phyloP scores from a whole-genome alignment of 2,329 filamentous ascomycete genomes.

The Beauveria bassiana region DNA sequence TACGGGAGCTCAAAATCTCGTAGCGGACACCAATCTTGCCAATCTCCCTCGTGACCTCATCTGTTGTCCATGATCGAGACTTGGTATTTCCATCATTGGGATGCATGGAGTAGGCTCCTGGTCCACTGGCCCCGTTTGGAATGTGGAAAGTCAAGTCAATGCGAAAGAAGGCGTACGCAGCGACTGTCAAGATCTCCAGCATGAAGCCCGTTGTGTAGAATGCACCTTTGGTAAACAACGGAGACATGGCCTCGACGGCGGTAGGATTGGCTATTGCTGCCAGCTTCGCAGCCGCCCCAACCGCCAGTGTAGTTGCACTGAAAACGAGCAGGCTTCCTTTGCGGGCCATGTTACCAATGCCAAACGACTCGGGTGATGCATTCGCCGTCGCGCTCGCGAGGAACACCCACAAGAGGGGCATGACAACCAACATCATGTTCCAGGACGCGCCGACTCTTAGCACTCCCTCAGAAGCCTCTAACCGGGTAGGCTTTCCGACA shows the following conservation, averaged over 20 bases:
- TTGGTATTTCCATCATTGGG: background rate
- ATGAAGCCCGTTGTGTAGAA: constrained; percentile 30
- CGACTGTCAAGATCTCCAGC: constrained; percentile 23
- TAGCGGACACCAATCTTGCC: background rate
- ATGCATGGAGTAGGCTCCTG: background rate
- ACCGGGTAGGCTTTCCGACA: background rate
- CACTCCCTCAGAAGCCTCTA: constrained; percentile 7
- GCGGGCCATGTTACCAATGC: constrained; percentile 20
- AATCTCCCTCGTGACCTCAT: background rate
- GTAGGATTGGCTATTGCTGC: background rate
- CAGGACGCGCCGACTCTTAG: constrained; percentile 17
- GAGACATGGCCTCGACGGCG: constrained; percentile 14
- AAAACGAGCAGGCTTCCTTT: constrained; percentile 23
- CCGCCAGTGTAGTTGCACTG: constrained; percentile 13
- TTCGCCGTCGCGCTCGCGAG: constrained; percentile 20
- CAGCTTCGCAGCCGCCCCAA: constrained; percentile 17
- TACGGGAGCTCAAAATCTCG: background rate
- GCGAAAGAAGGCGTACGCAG: constrained; percentile 20
- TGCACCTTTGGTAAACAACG: constrained; percentile 24
- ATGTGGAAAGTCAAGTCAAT: constrained; percentile 24
- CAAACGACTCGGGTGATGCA: constrained; percentile 24
- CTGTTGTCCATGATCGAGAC: background rate
- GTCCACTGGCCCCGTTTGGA: constrained; percentile 18
- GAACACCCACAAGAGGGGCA: constrained; percentile 18
- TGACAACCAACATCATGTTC: constrained; percentile 17